Evolutionary conservation across 2,329 filamentous ascomycete genomes (phyloP).

Genomic region (Stemphylium beticola): DNA sequence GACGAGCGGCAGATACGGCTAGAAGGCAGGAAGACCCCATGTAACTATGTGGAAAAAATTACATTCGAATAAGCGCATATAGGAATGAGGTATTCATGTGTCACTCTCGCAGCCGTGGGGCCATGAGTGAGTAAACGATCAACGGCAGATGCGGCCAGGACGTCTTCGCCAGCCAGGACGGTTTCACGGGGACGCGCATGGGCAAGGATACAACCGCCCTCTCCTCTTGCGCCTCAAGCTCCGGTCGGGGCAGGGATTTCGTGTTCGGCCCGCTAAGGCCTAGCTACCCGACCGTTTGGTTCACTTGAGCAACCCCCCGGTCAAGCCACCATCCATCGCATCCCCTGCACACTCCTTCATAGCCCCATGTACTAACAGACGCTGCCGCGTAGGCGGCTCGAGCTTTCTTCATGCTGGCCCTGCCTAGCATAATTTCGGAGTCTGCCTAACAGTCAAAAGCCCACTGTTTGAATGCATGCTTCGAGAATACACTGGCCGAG

Average conservation of each 20-base stretch:
- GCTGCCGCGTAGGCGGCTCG: slow-evolving; percentile 45
- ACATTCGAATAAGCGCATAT: slow-evolving; percentile 19
- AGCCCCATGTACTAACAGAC: slow-evolving; percentile 45
- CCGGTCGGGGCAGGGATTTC: slow-evolving; percentile 34
- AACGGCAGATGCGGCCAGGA: slow-evolving; percentile 21
- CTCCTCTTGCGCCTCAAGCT: slow-evolving; percentile 38
- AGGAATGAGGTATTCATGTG: slow-evolving; percentile 27
- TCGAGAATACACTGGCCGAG: slow-evolving; percentile 45
- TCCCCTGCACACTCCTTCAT: slow-evolving; percentile 22
- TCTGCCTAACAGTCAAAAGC: slow-evolving; percentile 48
- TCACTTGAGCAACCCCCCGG: slow-evolving; percentile 19
- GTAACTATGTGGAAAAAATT: slow-evolving; percentile 13
- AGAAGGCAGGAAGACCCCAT: slow-evolving; percentile 19
- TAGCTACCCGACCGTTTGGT: slow-evolving; percentile 40
- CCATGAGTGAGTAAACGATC: slow-evolving; percentile 24
- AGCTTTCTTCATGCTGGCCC: slow-evolving; percentile 33
- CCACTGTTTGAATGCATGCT: slow-evolving; percentile 34
- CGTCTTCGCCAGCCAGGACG: slow-evolving; percentile 9
- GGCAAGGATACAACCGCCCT: slow-evolving; percentile 27
- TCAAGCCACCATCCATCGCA: slow-evolving; percentile 27
- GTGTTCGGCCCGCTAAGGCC: slow-evolving; percentile 42
- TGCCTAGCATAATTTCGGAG: slow-evolving; percentile 43
- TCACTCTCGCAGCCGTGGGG: slow-evolving; percentile 20
- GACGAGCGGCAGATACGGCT: slow-evolving; percentile 14
- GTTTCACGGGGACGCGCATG: slow-evolving; percentile 17